Evolutionary conservation across 306 rosid species (phyloP).

Genomic region (Cotoneaster glaucophyllus): DNA sequence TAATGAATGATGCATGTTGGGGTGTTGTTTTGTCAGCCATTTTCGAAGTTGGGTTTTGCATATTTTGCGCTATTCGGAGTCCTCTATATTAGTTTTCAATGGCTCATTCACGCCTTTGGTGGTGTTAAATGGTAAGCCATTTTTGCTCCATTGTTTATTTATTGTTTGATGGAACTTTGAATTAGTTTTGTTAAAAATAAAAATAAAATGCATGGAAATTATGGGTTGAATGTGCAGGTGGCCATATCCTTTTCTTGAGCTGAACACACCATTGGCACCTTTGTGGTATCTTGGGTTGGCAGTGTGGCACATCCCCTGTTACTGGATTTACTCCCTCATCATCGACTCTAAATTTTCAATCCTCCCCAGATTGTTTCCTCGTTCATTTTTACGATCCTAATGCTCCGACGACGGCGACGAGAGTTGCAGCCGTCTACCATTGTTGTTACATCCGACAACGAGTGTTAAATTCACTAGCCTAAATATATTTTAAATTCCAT

Average conservation of each 20-base stretch:
- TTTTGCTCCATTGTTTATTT: too few relatives aligned
- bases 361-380: slow-evolving; percentile 42
- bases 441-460: too few relatives aligned
- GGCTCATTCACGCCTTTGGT: slow-evolving; percentile 46
- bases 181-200: background rate
- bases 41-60: slow-evolving; percentile 47
- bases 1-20: background rate
- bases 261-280: slow-evolving; percentile 54
- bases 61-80: slow-evolving; percentile 54
- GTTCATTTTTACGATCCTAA: slow-evolving; percentile 12
- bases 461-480: too few relatives aligned
- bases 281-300: slow-evolving; percentile 63
- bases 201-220: background rate
- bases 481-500: too few relatives aligned
- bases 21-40: slow-evolving; percentile 35
- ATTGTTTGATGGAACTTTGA: background rate
- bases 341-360: slow-evolving; percentile 35
- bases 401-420: too few relatives aligned
- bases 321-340: slow-evolving; percentile 38
- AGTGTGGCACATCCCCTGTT: slow-evolving; percentile 52
- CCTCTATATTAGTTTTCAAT: slow-evolving; percentile 43
- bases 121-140: slow-evolving; percentile 25
- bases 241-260: slow-evolving; percentile 75
- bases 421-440: too few relatives aligned
- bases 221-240: slow-evolving; percentile 17